phyloP scores from a whole-genome alignment of 345 rosid genomes.

The Lepidium africanum region DNA sequence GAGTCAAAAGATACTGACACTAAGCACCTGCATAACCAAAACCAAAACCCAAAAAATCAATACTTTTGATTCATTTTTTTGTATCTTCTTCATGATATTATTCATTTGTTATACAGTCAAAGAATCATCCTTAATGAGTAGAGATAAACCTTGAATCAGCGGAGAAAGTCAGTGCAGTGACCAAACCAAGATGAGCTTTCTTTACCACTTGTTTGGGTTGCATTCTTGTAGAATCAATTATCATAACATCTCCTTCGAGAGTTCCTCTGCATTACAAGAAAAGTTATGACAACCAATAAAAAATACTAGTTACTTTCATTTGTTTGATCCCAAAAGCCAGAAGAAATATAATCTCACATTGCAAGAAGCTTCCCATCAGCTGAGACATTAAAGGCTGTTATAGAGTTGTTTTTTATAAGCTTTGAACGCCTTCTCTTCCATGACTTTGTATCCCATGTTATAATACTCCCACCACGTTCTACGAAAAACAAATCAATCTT shows the following conservation, averaged over 20 bases:
- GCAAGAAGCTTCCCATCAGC: conserved; percentile 77
- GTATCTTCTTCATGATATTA: not conserved
- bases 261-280: conserved; percentile 52
- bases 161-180: conserved; percentile 74
- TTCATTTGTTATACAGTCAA: not conserved
- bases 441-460: conserved; percentile 60
- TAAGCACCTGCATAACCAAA: conserved; percentile 50
- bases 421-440: conserved; percentile 60
- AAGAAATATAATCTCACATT: conserved; percentile 30
- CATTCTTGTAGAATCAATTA: conserved; percentile 48
- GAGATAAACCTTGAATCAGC: conserved; percentile 70
- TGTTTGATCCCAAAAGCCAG: not conserved
- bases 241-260: conserved; percentile 52
- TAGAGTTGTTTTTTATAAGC: conserved; percentile 42
- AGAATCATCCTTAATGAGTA: not conserved
- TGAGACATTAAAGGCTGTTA: conserved; percentile 73
- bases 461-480: conserved; percentile 65
- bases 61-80: not conserved
- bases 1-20: conserved; percentile 84
- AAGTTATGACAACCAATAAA: not conserved
- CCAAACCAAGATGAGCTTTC: conserved; percentile 85
- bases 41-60: conserved; percentile 1
- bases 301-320: not conserved
- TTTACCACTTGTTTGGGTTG: conserved; percentile 33
- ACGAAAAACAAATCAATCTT: not conserved